These are phyloP conservation scores for Jamesozyma jinghongensis DNA, from an alignment of 805 yeast species.

Conservation along the genomic window DNA sequence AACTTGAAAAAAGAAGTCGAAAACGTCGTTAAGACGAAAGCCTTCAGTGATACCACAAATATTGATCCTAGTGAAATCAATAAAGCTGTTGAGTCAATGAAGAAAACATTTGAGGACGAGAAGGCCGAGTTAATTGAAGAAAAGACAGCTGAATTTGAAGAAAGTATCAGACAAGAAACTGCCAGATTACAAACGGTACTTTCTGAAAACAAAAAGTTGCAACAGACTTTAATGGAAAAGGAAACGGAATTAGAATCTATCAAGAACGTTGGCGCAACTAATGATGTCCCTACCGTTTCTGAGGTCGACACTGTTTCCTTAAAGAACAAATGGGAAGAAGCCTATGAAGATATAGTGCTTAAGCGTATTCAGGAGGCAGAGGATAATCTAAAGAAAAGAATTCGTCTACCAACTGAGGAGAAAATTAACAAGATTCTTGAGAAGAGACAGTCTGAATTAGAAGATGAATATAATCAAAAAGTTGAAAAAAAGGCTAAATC, in stretches of 20 bases:
- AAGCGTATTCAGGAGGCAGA: conserved; percentile 32
- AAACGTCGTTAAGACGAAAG: conserved; percentile 16
- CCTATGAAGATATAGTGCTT: conserved; percentile 19
- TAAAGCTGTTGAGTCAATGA: conserved; percentile 22
- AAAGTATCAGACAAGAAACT: conserved; percentile 14
- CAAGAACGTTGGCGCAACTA: no score
- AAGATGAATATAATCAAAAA: conserved; percentile 9
- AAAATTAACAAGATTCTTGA: conserved; percentile 46
- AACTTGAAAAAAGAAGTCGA: conserved; percentile 17
- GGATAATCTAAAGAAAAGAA: conserved; percentile 39
- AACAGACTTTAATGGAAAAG: no score
- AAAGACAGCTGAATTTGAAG: conserved; percentile 17
- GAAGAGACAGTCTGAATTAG: conserved; percentile 22
- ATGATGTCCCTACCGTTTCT: no score
- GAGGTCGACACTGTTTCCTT: conserved; percentile 10
- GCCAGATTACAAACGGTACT: conserved; percentile 7
- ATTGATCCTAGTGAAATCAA: conserved; percentile 13
- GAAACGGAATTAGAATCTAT: no score
- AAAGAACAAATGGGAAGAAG: conserved; percentile 32
- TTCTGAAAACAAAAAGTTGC: not conserved
- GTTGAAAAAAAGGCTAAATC: conserved; percentile 7
- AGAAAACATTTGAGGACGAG: conserved; percentile 24
- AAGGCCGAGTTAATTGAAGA: conserved; percentile 15
- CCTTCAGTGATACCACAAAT: conserved; percentile 9
- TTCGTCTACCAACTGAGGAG: conserved; percentile 35